Percentiles rank a stretch among this genome's conserved stretches.
Conservation (phyloP, 495 filamentous ascomycete species). For the Xylaria venustula region DNA sequence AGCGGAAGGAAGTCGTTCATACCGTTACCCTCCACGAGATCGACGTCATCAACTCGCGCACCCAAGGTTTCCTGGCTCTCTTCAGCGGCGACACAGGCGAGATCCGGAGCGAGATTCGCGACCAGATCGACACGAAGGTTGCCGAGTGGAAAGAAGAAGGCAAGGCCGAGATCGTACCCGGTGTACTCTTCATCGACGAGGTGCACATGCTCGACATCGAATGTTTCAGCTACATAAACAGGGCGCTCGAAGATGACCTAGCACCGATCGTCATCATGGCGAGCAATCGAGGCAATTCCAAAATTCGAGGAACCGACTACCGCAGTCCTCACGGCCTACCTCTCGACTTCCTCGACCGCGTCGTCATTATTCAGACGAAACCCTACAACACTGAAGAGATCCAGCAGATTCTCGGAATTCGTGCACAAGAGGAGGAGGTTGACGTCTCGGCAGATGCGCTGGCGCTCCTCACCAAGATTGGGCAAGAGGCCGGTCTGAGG, state of each 20-base stretch:
- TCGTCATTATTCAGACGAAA: slow-evolving; percentile 94
- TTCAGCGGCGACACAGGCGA: slow-evolving; percentile 98
- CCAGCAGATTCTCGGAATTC: slow-evolving; percentile 82
- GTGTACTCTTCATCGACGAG: slow-evolving; percentile 97
- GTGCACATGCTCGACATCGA: slow-evolving; percentile 99
- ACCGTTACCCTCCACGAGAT: slow-evolving; percentile 97
- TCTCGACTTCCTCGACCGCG: slow-evolving; percentile 92
- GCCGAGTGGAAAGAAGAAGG: slow-evolving; percentile 99
- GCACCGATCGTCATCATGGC: slow-evolving; percentile 99
- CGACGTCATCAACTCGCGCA: slow-evolving; percentile 97
- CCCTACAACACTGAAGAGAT: slow-evolving; percentile 85
- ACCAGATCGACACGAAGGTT: slow-evolving; percentile 98
- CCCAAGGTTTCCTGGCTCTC: slow-evolving; percentile 92
- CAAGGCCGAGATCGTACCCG: slow-evolving; percentile 96
- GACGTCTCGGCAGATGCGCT: slow-evolving; percentile 86
- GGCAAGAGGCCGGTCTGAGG: slow-evolving; percentile 84
- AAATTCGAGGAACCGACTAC: slow-evolving; percentile 90
- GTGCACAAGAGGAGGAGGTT: slow-evolving; percentile 93
- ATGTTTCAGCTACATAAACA: slow-evolving; percentile 98
- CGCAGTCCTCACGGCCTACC: slow-evolving; percentile 89
- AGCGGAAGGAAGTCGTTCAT: slow-evolving; percentile 94
- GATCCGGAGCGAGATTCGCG: slow-evolving; percentile 92
- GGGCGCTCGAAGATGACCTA: slow-evolving; percentile 88
- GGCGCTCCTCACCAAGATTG: slow-evolving; percentile 90
- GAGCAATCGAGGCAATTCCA: slow-evolving; percentile 92